Percentiles rank a stretch among this genome's conserved stretches.
These are phyloP conservation scores for Coemansia sp. DNA, from an alignment of 192 early-diverging fungal species.

Conservation along the genomic window DNA sequence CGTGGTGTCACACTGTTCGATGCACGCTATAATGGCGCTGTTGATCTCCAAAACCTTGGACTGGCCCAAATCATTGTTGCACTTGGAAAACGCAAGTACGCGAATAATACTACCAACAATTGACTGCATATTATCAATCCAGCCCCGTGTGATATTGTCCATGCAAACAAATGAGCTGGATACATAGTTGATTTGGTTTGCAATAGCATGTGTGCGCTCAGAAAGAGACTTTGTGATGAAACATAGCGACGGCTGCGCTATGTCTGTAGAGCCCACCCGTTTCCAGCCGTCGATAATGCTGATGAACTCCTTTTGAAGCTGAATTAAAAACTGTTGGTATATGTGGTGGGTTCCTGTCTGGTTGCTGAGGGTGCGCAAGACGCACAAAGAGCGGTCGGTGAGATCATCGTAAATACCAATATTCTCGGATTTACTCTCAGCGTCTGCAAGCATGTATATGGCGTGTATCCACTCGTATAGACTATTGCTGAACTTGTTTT, in stretches of 20 bases:
- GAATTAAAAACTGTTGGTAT: slow-evolving; percentile 36
- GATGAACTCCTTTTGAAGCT: slow-evolving; percentile 33
- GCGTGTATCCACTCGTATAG: slow-evolving; percentile 25
- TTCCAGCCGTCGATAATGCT: slow-evolving; percentile 18
- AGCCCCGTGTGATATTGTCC: slow-evolving; percentile 17
- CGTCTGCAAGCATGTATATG: slow-evolving; percentile 17
- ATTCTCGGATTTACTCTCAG: slow-evolving; percentile 24
- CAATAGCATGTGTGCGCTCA: slow-evolving; percentile 10
- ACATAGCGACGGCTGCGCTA: slow-evolving; percentile 10
- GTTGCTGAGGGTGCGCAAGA: slow-evolving; percentile 21
- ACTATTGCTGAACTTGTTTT: slow-evolving; percentile 9
- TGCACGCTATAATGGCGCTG: not conserved
- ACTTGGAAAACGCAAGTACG: not conserved
- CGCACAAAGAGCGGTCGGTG: slow-evolving; percentile 16
- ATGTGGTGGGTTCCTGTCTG: slow-evolving; percentile 3
- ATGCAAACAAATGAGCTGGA: slow-evolving; percentile 12
- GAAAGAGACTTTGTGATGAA: slow-evolving; percentile 16
- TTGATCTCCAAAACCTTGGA: not conserved
- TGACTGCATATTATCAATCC: slow-evolving; percentile 20
- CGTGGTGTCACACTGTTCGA: not conserved
- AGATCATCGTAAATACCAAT: slow-evolving; percentile 3
- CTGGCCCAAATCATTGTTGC: not conserved
- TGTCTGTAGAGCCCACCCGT: not conserved
- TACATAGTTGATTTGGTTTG: slow-evolving; percentile 17
- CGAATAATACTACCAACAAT: not conserved